Evolutionary conservation across 768 basidiomycete genomes (phyloP).

Genomic region (Phaffia australis): DNA sequence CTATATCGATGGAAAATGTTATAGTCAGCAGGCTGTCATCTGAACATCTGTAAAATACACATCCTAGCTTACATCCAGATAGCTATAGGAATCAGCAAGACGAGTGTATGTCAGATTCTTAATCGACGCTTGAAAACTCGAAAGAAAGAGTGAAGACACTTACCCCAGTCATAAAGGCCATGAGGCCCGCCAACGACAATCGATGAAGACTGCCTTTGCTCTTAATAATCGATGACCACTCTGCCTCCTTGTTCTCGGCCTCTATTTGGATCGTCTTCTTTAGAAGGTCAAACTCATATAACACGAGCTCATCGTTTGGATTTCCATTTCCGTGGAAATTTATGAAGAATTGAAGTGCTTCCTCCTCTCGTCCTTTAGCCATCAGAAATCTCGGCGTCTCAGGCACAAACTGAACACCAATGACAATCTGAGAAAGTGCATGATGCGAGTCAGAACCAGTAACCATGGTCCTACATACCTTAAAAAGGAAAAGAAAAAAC

Average conservation of each 20-base stretch:
- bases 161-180: conserved; percentile 36
- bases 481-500: neutral
- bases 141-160: neutral
- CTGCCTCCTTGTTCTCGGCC: conserved; percentile 34
- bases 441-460: no score
- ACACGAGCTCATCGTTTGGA: conserved; percentile 36
- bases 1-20: neutral
- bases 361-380: conserved; percentile 34
- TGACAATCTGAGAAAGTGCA: conserved; percentile 28
- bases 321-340: conserved; percentile 39
- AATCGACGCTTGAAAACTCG: neutral
- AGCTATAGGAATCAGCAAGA: conserved; percentile 8
- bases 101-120: conserved; percentile 1
- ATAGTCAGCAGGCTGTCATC: neutral
- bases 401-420: conserved; percentile 39
- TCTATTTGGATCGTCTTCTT: conserved; percentile 37
- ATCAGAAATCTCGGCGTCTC: conserved; percentile 39
- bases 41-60: neutral
- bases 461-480: no score
- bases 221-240: conserved; percentile 36
- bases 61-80: conserved; percentile 21
- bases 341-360: conserved; percentile 36
- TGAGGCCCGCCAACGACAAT: conserved; percentile 35
- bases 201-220: conserved; percentile 34
- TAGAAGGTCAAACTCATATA: conserved; percentile 40